A percentile compares a stretch with the other conserved stretches of the same genome.
Conservation (phyloP, 768 basidiomycete genomes). For the Crepidotus variabilis region DNA sequence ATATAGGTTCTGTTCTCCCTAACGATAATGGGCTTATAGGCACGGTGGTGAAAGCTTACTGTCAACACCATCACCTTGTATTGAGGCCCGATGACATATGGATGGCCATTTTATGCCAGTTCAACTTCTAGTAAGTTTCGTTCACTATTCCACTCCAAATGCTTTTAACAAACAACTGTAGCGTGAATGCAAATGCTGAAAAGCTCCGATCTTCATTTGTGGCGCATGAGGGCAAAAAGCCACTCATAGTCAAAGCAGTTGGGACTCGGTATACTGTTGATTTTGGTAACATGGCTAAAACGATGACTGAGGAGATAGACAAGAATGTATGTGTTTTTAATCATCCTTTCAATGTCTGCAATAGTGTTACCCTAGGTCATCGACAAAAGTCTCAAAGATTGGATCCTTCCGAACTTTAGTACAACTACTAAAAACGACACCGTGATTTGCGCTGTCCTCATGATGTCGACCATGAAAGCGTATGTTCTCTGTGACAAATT, state of each 20-base stretch:
- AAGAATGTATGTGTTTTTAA: conserved; percentile 24
- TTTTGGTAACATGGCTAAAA: conserved; percentile 24
- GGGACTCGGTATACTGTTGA: conserved; percentile 22
- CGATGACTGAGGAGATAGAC: conserved; percentile 21
- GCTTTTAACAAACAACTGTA: conserved; percentile 1
- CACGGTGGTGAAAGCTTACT: conserved; percentile 11
- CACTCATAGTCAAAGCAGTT: conserved; percentile 21
- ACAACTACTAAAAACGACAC: neutral
- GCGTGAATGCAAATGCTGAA: conserved; percentile 32
- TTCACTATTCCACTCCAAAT: too few species aligned
- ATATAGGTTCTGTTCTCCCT: neutral
- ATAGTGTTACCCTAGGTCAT: conserved; percentile 21
- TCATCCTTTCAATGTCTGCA: conserved; percentile 22
- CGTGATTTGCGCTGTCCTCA: neutral
- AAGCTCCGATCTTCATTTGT: conserved; percentile 27
- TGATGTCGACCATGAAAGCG: conserved; percentile 17
- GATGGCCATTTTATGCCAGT: conserved; percentile 36
- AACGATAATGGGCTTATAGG: conserved; percentile 10
- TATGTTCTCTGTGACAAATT: neutral
- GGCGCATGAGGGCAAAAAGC: conserved; percentile 24
- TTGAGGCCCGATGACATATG: conserved; percentile 37
- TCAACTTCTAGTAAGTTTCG: conserved; percentile 28
- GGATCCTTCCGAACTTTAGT: neutral
- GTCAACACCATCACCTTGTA: conserved; percentile 10
- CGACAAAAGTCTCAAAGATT: neutral